Percentiles rank a stretch among this genome's conserved stretches.
Conservation (phyloP, 2,329 filamentous ascomycete genomes). For the Ophiosphaerella narmari region DNA sequence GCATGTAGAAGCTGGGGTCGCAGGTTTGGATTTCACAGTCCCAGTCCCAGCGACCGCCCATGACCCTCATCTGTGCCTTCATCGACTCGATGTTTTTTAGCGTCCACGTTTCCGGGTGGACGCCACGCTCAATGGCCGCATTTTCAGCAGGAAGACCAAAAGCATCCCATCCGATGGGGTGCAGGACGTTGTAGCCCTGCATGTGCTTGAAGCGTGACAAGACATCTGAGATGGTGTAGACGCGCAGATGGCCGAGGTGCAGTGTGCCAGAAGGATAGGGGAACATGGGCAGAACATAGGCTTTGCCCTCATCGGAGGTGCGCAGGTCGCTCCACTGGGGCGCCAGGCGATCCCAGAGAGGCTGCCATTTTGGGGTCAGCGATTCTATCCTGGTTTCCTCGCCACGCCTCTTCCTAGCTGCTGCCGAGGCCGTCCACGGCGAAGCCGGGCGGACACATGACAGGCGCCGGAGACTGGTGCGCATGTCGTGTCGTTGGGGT, state of each 20-base stretch:
- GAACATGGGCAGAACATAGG: constrained; percentile 88
- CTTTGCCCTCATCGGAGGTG: constrained; percentile 43
- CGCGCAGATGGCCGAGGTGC: constrained; percentile 84
- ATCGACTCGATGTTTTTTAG: constrained; percentile 78
- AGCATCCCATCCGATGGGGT: constrained; percentile 95
- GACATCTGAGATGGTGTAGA: constrained; percentile 90
- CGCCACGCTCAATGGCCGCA: constrained; percentile 80
- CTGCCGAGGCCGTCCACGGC: constrained; percentile 9
- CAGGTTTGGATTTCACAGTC: constrained; percentile 80
- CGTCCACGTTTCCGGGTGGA: constrained; percentile 81
- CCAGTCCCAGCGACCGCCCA: constrained; percentile 88
- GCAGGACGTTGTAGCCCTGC: constrained; percentile 73
- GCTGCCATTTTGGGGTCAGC: constrained; percentile 57
- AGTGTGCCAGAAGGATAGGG: constrained; percentile 87
- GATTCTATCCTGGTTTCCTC: constrained; percentile 11
- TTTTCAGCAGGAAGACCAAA: constrained; percentile 92
- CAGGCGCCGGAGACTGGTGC: constrained; percentile 24
- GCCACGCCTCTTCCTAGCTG: constrained; percentile 6
- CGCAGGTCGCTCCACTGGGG: constrained; percentile 13
- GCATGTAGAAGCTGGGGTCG: constrained; percentile 83
- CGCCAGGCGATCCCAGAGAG: constrained; percentile 48
- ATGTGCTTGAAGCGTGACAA: constrained; percentile 76
- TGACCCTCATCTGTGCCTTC: constrained; percentile 77
- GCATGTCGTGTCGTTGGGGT: constrained; percentile 14
- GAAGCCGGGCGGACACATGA: constrained; percentile 11